A percentile compares a stretch with the other conserved stretches of the same genome.
Conservation (phyloP, 345 rosid species). For the Reutealis trisperma region DNA sequence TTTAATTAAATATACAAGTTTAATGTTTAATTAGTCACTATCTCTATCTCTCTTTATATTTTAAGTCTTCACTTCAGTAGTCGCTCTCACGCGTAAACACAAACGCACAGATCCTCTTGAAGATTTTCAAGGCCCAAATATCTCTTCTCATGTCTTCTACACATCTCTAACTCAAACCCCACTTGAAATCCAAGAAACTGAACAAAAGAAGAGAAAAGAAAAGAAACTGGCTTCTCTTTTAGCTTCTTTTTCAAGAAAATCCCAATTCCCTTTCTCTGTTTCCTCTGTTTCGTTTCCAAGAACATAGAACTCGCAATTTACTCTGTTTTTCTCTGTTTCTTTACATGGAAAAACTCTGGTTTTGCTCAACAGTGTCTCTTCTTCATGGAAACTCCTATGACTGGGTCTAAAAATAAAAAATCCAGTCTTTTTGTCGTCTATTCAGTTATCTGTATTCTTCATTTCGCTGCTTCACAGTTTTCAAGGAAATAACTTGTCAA, state of each 20-base stretch:
- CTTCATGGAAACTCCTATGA: constrained; percentile 1
- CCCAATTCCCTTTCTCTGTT: not conserved
- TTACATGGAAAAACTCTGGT: too few species aligned
- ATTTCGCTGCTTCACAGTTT: constrained; percentile 21
- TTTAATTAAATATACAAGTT: constrained; percentile 17
- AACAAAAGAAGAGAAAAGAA: too few species aligned
- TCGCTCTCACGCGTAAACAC: constrained; percentile 42
- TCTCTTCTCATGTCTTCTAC: not conserved
- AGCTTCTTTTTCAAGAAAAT: not conserved
- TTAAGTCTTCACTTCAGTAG: constrained; percentile 14
- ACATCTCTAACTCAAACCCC: not conserved
- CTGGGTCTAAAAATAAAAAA: constrained; percentile 5
- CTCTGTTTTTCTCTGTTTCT: not conserved
- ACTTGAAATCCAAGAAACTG: too few species aligned
- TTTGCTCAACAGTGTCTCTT: not conserved
- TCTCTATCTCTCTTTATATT: constrained; percentile 14
- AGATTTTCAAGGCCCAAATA: constrained; percentile 11
- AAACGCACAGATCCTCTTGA: constrained; percentile 12
- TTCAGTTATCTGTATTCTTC: not conserved
- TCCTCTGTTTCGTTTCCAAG: not conserved
- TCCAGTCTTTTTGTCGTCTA: constrained; percentile 13
- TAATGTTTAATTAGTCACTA: not conserved
- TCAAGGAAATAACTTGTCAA: not conserved
- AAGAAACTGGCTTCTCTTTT: not conserved
- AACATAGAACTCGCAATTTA: not conserved